Evolutionary conservation across 106 monocot genomes (phyloP).

Genomic region (Dioscorea zingiberensis): DNA sequence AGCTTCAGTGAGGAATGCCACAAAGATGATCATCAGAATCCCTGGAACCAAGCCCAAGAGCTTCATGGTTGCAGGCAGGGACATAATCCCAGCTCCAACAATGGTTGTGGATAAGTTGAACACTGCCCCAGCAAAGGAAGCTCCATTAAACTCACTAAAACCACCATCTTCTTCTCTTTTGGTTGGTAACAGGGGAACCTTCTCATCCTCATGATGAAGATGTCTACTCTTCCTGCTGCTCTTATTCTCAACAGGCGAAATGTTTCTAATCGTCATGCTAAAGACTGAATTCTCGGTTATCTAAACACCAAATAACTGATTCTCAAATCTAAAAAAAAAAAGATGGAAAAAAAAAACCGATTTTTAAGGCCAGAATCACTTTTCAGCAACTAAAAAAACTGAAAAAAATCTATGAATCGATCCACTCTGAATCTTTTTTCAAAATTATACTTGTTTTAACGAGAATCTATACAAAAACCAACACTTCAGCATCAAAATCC

Average conservation of each 20-base stretch:
- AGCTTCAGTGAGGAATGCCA: conserved; percentile 71
- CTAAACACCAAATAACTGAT: too few species aligned
- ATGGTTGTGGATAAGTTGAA: conserved; percentile 93
- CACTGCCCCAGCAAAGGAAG: conserved; percentile 83
- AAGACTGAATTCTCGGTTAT: too few species aligned
- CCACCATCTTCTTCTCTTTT: conserved; percentile 30
- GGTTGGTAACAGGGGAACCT: conserved; percentile 52
- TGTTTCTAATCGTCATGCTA: conserved; percentile 45
- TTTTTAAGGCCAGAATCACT: too few species aligned
- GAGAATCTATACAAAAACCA: too few species aligned
- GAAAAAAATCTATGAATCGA: too few species aligned
- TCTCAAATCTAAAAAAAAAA: too few species aligned
- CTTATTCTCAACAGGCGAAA: conserved; percentile 21
- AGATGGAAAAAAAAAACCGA: too few species aligned
- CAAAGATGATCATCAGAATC: conserved; percentile 56
- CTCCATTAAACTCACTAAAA: conserved; percentile 59
- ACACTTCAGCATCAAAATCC: too few species aligned
- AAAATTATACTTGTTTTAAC: too few species aligned
- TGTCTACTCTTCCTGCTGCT: conserved; percentile 21
- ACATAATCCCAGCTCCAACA: conserved; percentile 96
- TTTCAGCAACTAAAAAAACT: too few species aligned
- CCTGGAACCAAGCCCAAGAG: conserved; percentile 81
- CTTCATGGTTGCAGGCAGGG: conserved; percentile 87
- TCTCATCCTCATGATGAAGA: conserved; percentile 53
- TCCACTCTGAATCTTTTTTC: too few species aligned